Base-by-base conservation (phyloP, 176 grass and related monocot species). In the Aegilops sharonensis region DNA sequence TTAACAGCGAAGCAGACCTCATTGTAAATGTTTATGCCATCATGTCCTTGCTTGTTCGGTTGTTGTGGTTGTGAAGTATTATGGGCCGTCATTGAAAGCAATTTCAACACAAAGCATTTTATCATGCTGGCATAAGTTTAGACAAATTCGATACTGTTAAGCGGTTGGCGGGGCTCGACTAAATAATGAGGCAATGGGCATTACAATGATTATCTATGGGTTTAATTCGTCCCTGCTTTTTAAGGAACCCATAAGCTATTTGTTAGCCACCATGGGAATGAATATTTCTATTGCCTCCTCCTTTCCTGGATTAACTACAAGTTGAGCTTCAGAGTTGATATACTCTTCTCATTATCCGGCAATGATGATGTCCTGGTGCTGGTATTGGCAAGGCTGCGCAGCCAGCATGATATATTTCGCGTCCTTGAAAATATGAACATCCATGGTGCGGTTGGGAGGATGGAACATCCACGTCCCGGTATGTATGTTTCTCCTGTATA, bases 291-390 rank as follows among this genome's bases (percentile, higher is more conserved):
- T 59, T 84, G 27, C 8, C 7, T 29, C 54, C 60, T 82, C 42
- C 39, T 78, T 64, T 77, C 25, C 79, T 42, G 72, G 54, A 31
- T 86, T 64, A 71, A 77, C 40, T 50, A 54, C 67, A 82, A 6
- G 64, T 47, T 77, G 78, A 68, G 72, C 59, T 62, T 90, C 83
- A 60, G 63, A 62, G 70, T 63, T 77, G 25, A 37, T 69, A 77
- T 62, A 39, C 8, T 27, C 64, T 62, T 50, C 8, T 27, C 64
- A 70, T 77, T 84, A 45, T 45, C 43, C 43, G 0, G 43, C 43
- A 45, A 45, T 45, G 43, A 45, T 4, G 43, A 12, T 45, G 18
- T 86, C 84, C 64, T 61, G 78, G 18, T 86, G 78, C 64, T 61
- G 78, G 25, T 69, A 56, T 40, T 70, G 5, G 15, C 11, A 39